phyloP scores from a whole-genome alignment of 257 asterid species.

The Verbena officinalis region DNA sequence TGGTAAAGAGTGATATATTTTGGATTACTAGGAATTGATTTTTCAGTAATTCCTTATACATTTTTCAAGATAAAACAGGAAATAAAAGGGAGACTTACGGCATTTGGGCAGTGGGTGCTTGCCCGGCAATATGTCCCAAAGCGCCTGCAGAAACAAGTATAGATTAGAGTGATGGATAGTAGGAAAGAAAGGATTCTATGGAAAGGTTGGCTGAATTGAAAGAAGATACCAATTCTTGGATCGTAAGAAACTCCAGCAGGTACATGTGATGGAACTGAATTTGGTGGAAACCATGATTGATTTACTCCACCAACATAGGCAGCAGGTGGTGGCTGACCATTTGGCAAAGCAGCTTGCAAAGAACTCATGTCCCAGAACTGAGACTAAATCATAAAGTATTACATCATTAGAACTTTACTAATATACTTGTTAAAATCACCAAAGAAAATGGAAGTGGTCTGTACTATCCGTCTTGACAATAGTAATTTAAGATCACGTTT shows the following conservation, averaged over 20 bases:
- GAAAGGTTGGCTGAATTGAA: conserved; percentile 2
- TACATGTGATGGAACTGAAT: conserved; percentile 47
- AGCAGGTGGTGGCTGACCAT: conserved; percentile 46
- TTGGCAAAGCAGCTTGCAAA: conserved; percentile 74
- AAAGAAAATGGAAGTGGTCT: background rate
- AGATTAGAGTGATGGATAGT: conserved; percentile 19
- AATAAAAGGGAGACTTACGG: conserved; percentile 46
- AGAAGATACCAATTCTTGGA: conserved; percentile 34
- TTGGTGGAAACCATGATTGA: conserved; percentile 64
- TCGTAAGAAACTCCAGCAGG: no score
- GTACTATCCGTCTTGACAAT: background rate
- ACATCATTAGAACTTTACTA: conserved; percentile 3
- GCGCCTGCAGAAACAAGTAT: conserved; percentile 45
- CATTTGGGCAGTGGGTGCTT: conserved; percentile 51
- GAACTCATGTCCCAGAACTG: conserved; percentile 83
- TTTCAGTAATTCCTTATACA: background rate
- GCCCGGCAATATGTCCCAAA: conserved; percentile 63
- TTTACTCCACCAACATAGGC: conserved; percentile 53
- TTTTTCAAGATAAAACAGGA: conserved; percentile 7
- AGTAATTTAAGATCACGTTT: background rate
- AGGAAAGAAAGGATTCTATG: conserved; percentile 1
- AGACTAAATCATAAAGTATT: conserved; percentile 27
- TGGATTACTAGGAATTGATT: background rate
- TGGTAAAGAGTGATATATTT: conserved; percentile 7
- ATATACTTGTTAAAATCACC: background rate